These are phyloP conservation scores for Uronychia binucleata DNA, from an alignment of 73 alveolate species.

Conservation along the genomic window DNA sequence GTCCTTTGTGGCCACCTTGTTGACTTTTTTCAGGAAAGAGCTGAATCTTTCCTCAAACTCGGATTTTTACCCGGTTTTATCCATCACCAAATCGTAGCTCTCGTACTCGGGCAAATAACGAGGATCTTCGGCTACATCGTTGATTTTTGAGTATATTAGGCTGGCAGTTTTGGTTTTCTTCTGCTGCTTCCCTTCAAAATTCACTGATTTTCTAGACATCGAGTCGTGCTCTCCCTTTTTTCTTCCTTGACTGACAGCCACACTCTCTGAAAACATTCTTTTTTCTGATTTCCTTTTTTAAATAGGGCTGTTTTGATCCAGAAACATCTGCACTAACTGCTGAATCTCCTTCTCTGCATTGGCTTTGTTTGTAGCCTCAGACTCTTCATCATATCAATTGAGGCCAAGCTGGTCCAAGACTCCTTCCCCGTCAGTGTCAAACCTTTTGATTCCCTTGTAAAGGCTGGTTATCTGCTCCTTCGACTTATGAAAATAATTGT, in stretches of 20 bases:
- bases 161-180: neutral
- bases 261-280: neutral
- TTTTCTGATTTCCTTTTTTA: neutral
- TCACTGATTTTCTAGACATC: neutral
- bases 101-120: neutral
- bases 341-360: neutral
- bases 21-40: neutral
- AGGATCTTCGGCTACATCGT: neutral
- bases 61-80: too few species aligned
- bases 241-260: neutral
- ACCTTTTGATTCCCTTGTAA: constrained; percentile 33
- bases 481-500: constrained; percentile 25
- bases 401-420: neutral
- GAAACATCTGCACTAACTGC: too few species aligned
- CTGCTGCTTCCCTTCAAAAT: neutral
- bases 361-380: neutral
- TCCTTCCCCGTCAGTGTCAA: constrained; percentile 10
- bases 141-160: neutral
- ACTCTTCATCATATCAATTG: neutral
- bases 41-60: neutral
- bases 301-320: too few species aligned
- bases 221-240: neutral
- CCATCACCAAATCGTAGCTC: neutral
- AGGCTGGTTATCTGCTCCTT: constrained; percentile 21
- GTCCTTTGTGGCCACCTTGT: neutral